These are phyloP conservation scores for Plasmodium knowlesi DNA, from an alignment of 169 alveolate species.

Conservation along the genomic window DNA sequence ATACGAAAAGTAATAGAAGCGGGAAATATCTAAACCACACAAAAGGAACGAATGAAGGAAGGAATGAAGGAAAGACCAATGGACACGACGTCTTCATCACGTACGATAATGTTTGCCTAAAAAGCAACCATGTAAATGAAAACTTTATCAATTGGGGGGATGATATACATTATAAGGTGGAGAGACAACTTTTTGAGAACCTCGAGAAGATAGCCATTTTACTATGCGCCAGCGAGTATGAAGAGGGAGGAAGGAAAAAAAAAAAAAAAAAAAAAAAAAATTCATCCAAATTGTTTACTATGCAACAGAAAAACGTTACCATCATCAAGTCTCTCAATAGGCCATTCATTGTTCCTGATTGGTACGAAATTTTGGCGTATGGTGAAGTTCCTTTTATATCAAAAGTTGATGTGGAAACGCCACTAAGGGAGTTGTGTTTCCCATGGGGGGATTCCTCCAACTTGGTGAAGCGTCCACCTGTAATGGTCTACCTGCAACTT, in stretches of 20 bases:
- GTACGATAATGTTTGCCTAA: slow-evolving; percentile 17
- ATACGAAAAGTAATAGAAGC: background rate
- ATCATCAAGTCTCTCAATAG: slow-evolving; percentile 17
- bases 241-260: background rate
- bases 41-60: background rate
- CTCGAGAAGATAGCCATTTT: slow-evolving; percentile 19
- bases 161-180: slow-evolving; percentile 27
- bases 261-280: background rate
- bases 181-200: slow-evolving; percentile 12
- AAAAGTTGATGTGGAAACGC: background rate
- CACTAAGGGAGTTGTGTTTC: background rate
- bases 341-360: slow-evolving; percentile 43
- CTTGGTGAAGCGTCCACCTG: background rate
- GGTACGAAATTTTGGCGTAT: slow-evolving; percentile 39
- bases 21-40: background rate
- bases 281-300: background rate
- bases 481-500: background rate
- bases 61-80: background rate
- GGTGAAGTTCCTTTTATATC: slow-evolving; percentile 35
- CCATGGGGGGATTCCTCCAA: background rate
- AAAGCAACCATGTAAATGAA: slow-evolving; percentile 16
- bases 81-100: background rate
- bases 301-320: background rate
- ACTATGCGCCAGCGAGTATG: slow-evolving; percentile 11
- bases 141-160: slow-evolving; percentile 4